phyloP scores from a whole-genome alignment of 371 early-diverging fungal genomes.

The Actinomortierella ambigua region DNA sequence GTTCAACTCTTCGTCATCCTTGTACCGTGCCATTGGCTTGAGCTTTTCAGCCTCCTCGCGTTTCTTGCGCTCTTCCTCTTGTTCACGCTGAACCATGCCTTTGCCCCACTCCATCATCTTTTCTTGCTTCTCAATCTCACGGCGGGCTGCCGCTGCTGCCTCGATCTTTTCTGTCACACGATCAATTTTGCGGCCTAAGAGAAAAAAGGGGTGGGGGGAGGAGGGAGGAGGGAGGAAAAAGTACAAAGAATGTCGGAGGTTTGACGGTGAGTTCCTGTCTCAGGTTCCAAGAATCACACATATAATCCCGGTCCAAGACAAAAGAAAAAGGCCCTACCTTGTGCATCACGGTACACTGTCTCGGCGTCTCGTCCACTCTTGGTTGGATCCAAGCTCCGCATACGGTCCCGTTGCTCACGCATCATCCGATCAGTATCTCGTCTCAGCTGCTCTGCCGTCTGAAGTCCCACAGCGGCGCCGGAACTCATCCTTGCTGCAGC shows the following conservation, averaged over 20 bases:
- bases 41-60: constrained; percentile 61
- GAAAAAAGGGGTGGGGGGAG: neutral
- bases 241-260: neutral
- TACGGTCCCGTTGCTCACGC: constrained; percentile 47
- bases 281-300: neutral
- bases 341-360: constrained; percentile 79
- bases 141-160: constrained; percentile 55
- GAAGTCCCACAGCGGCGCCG: constrained; percentile 61
- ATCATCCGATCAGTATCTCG: constrained; percentile 49
- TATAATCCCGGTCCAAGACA: neutral
- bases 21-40: constrained; percentile 70
- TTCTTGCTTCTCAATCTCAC: constrained; percentile 68
- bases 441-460: constrained; percentile 55
- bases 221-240: neutral
- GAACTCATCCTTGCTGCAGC: constrained; percentile 53
- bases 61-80: constrained; percentile 52
- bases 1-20: constrained; percentile 68
- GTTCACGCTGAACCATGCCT: constrained; percentile 73
- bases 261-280: neutral
- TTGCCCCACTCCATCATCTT: constrained; percentile 78
- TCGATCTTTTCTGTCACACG: constrained; percentile 68
- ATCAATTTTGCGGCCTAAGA: constrained; percentile 72
- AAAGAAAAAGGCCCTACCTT: constrained; percentile 18
- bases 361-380: constrained; percentile 58
- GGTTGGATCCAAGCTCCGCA: constrained; percentile 46